phyloP scores from a whole-genome alignment of 257 asterid genomes.

The Fraxinus anomala region DNA sequence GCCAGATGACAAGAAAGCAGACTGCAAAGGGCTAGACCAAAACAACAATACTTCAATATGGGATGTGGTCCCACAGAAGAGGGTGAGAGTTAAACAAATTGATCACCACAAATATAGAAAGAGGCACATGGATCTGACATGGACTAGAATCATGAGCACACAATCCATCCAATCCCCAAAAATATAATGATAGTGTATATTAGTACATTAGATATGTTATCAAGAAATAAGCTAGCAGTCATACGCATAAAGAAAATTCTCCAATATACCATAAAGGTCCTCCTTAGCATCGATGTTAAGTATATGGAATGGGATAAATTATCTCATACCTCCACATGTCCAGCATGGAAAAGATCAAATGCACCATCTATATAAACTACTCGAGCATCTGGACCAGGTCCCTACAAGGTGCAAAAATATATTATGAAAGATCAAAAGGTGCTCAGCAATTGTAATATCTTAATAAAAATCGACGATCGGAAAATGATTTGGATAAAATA shows the following conservation, averaged over 20 bases:
- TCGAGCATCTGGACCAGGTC: slow-evolving; percentile 96
- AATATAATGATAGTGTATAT: slow-evolving; percentile 11
- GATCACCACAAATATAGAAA: neutral
- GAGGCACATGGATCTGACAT: neutral
- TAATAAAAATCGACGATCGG: slow-evolving; percentile 18
- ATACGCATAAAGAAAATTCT: slow-evolving; percentile 1
- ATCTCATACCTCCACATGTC: slow-evolving; percentile 89
- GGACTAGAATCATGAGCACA: neutral
- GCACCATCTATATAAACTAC: slow-evolving; percentile 97
- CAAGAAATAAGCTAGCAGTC: slow-evolving; percentile 13
- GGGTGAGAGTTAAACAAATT: neutral
- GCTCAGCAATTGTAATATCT: slow-evolving; percentile 25
- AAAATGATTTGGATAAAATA: slow-evolving; percentile 7
- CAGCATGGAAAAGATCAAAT: slow-evolving; percentile 99
- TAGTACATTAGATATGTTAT: neutral
- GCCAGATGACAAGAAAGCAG: neutral
- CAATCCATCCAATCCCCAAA: slow-evolving; percentile 3
- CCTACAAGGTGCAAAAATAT: slow-evolving; percentile 45
- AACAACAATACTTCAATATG: neutral
- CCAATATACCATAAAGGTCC: neutral
- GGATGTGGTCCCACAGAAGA: neutral
- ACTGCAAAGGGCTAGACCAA: neutral
- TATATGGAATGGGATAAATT: slow-evolving; percentile 17
- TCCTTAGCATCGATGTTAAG: slow-evolving; percentile 9
- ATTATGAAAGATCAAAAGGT: slow-evolving; percentile 24